These are phyloP conservation scores for Candida succiphila DNA, from an alignment of 805 yeast genomes.

Conservation along the genomic window DNA sequence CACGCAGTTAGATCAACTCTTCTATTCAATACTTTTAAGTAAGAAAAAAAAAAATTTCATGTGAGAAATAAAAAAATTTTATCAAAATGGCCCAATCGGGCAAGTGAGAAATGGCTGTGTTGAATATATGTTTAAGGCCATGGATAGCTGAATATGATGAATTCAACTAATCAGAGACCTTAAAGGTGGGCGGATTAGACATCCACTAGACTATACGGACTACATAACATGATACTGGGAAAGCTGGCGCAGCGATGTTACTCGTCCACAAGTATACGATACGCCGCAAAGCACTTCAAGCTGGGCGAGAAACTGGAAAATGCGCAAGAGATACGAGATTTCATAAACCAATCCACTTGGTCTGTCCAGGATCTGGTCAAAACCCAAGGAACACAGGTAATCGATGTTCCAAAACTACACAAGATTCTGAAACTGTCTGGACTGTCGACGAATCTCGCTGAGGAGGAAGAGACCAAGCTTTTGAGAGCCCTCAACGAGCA, in stretches of 20 bases:
- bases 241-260: too few species aligned
- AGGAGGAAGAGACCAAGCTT: conserved; percentile 20
- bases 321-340: conserved; percentile 7
- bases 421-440: conserved; percentile 42
- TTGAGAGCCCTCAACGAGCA: conserved; percentile 33
- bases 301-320: conserved; percentile 7
- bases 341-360: conserved; percentile 17
- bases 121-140: too few species aligned
- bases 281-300: not conserved
- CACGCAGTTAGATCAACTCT: too few species aligned
- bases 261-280: too few species aligned
- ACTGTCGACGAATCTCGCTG: conserved; percentile 21
- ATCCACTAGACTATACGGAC: too few species aligned
- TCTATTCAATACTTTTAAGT: not conserved
- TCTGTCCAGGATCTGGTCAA: conserved; percentile 14
- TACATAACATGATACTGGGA: too few species aligned
- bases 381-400: conserved; percentile 1
- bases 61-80: too few species aligned
- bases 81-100: too few species aligned
- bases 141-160: too few species aligned
- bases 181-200: too few species aligned
- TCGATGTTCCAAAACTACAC: conserved; percentile 10
- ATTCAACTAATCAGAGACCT: too few species aligned
- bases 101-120: too few species aligned
- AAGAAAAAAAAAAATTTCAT: not conserved